phyloP scores from a whole-genome alignment of 192 early-diverging fungal genomes.

The Coemansia sp. region DNA sequence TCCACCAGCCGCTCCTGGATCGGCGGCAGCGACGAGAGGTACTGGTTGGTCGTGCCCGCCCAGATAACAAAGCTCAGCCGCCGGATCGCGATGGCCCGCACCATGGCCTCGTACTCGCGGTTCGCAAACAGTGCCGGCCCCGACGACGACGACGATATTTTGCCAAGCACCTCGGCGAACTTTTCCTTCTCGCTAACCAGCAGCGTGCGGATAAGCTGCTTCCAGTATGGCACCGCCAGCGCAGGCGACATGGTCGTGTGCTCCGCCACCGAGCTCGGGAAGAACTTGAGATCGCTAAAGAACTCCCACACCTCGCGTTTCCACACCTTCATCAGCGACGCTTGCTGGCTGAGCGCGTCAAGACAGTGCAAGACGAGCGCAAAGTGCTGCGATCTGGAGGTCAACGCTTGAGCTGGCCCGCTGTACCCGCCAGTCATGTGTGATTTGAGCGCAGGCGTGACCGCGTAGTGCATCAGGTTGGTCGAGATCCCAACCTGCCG shows the following conservation, averaged over 20 bases:
- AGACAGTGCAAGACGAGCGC: constrained; percentile 33
- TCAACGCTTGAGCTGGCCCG: constrained; percentile 30
- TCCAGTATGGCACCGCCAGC: constrained; percentile 60
- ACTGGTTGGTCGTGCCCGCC: constrained; percentile 72
- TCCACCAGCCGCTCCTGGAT: constrained; percentile 90
- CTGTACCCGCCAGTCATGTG: constrained; percentile 54
- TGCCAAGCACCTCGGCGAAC: constrained; percentile 69
- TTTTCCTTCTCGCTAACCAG: constrained; percentile 75
- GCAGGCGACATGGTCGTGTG: constrained; percentile 35
- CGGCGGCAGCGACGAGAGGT: constrained; percentile 70
- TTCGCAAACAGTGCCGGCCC: constrained; percentile 76
- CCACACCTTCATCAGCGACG: constrained; percentile 48
- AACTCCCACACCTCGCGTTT: constrained; percentile 54
- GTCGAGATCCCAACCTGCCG: constrained; percentile 60
- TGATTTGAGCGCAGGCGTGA: constrained; percentile 67
- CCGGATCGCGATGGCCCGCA: constrained; percentile 68
- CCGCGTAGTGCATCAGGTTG: constrained; percentile 82
- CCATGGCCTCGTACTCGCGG: constrained; percentile 72
- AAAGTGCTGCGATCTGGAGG: constrained; percentile 42
- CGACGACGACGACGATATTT: constrained; percentile 64
- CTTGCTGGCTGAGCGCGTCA: constrained; percentile 33
- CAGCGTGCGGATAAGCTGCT: constrained; percentile 64
- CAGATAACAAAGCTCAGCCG: constrained; percentile 78
- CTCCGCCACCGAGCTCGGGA: constrained; percentile 24
- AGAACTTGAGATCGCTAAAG: constrained; percentile 50